These are phyloP conservation scores for Populus trichocarpa DNA, from an alignment of 441 rosid genomes.

Conservation along the genomic window DNA sequence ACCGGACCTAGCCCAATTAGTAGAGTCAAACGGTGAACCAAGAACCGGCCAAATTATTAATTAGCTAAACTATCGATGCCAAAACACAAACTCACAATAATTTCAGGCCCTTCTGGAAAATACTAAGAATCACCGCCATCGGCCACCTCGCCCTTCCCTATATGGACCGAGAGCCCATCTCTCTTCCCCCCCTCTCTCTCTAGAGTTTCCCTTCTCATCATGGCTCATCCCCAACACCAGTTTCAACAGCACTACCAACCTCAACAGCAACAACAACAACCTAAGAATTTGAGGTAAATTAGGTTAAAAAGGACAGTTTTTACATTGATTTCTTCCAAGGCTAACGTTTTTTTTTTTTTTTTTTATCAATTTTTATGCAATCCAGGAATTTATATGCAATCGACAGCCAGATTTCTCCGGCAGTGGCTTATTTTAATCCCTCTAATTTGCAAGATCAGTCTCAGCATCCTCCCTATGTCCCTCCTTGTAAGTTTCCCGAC, in stretches of 20 bases:
- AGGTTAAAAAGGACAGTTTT: neutral
- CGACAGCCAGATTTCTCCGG: constrained; percentile 53
- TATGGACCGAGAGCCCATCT: neutral
- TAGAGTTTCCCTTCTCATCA: constrained; percentile 7
- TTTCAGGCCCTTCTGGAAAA: constrained; percentile 4
- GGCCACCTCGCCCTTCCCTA: constrained; percentile 22
- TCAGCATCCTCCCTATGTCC: constrained; percentile 82
- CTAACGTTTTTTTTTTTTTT: constrained; percentile 10
- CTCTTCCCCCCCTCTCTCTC: neutral
- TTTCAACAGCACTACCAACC: constrained; percentile 35
- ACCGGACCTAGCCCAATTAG: neutral
- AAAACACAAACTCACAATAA: neutral
- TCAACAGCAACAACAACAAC: constrained; percentile 33
- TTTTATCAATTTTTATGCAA: neutral
- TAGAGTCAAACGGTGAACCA: neutral
- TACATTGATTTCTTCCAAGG: constrained; percentile 9
- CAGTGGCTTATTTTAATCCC: constrained; percentile 33
- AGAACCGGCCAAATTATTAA: neutral
- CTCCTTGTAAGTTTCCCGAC: constrained; percentile 54
- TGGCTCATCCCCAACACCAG: constrained; percentile 51
- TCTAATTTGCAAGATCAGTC: constrained; percentile 56
- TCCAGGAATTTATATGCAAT: constrained; percentile 46
- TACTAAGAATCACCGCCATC: constrained; percentile 16
- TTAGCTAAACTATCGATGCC: neutral
- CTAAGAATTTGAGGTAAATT: constrained; percentile 36